Base-by-base conservation (phyloP, 2,329 filamentous ascomycete genomes). In the Penicillium polonicum region DNA sequence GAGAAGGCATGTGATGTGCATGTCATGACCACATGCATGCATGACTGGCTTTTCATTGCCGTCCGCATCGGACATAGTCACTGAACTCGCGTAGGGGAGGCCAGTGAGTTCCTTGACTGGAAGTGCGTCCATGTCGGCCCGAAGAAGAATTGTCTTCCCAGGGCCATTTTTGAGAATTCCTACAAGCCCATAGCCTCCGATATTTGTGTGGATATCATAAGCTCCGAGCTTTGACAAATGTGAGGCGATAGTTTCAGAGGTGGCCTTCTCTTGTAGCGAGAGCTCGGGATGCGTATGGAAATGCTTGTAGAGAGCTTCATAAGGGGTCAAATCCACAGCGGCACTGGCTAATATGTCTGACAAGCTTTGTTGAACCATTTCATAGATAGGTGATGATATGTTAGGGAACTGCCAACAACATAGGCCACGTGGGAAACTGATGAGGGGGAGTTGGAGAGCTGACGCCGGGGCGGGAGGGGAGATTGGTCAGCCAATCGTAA, bases 11-110 rank as follows among this genome's bases (percentile, higher is more conserved):
- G 83, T 83, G 44, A 85, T 82, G 65, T 86, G 84, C 80, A 85
- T 82, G 61, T 84, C 82, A 64, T 85, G 84, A 1, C 83, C 84
- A 62, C 84, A 86, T 29, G 84, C 82, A 72, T 86, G 84, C 84
- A 86, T 86, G 1, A 82, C 79, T 0, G 81, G 80, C 61, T 82
- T 83, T 52, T 80, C 78, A 3, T 75, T 68, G 1, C 82, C 82
- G 43, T 82, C 79, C 25, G 73, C 70, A 64, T 82, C 79, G 41
- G 69, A 72, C 72, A 79, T 79, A 1, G 70, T 76, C 38, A 74
- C 76, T 3, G 67, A 74, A 64, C 79, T 81, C 5, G 79, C 74
- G 63, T 83, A 83, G 6, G 75, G 71, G 1, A 83, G 73, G 6
- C 73, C 74, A 0, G 81, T 83, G 3, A 74, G 65, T 62, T 83